Evolutionary conservation across 371 early-diverging fungal genomes (phyloP).

Genomic region (Rhizopus delemar): DNA sequence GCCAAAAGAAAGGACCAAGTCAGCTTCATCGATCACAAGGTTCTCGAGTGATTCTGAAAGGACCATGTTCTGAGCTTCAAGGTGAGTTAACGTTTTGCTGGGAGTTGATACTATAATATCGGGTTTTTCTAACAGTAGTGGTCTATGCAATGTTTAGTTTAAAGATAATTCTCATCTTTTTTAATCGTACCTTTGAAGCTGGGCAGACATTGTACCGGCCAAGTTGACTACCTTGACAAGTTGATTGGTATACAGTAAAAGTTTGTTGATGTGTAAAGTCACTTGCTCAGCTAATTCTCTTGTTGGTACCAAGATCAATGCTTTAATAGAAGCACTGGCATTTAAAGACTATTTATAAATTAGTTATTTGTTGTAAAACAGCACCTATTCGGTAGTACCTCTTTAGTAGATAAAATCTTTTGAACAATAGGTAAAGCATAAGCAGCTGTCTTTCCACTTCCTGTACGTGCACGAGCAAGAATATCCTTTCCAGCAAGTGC

Average conservation of each 20-base stretch:
- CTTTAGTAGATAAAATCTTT: slow-evolving; percentile 76
- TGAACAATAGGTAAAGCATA: slow-evolving; percentile 95
- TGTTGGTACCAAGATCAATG: slow-evolving; percentile 91
- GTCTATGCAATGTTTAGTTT: slow-evolving; percentile 44
- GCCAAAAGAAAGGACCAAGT: slow-evolving; percentile 90
- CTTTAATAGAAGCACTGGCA: slow-evolving; percentile 32
- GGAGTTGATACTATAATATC: slow-evolving; percentile 88
- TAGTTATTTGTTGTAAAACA: neutral
- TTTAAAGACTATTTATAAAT: slow-evolving; percentile 18
- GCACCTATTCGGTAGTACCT: slow-evolving; percentile 32
- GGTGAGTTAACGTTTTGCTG: slow-evolving; percentile 71
- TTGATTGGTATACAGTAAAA: slow-evolving; percentile 73
- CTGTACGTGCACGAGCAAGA: slow-evolving; percentile 97
- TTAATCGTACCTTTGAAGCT: slow-evolving; percentile 60
- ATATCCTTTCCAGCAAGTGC: slow-evolving; percentile 95
- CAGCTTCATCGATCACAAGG: slow-evolving; percentile 95
- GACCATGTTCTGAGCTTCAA: slow-evolving; percentile 63
- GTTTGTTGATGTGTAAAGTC: slow-evolving; percentile 67
- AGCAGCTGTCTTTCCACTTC: slow-evolving; percentile 98
- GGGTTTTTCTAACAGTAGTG: slow-evolving; percentile 80
- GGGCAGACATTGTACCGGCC: slow-evolving; percentile 64
- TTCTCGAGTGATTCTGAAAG: slow-evolving; percentile 70
- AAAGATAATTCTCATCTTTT: neutral
- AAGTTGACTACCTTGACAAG: slow-evolving; percentile 72
- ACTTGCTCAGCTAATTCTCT: slow-evolving; percentile 96